A percentile compares a stretch with the other conserved stretches of the same genome.
Conservation (phyloP, 2,329 filamentous ascomycete genomes). For the Endocalyx cinctus region DNA sequence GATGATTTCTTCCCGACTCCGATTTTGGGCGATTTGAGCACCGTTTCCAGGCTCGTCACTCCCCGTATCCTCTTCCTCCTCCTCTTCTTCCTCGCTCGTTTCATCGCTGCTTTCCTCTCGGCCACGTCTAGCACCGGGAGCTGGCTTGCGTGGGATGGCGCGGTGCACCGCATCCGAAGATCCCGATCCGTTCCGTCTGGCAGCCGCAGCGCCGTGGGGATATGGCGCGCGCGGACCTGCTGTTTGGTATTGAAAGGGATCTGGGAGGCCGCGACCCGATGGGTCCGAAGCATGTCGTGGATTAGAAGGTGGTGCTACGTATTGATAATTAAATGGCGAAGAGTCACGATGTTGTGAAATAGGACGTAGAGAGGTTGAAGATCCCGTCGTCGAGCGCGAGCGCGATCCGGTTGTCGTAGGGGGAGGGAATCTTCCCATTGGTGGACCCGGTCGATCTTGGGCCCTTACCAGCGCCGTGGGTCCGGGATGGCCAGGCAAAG, state of each 20-base stretch:
- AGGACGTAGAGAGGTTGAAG: conserved; percentile 34
- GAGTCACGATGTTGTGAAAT: conserved; percentile 31
- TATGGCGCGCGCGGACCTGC: conserved; percentile 36
- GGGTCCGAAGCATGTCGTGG: conserved; percentile 44
- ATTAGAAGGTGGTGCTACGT: conserved; percentile 31
- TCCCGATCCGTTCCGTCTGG: conserved; percentile 34
- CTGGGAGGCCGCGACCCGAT: conserved; percentile 25
- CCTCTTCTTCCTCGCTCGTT: conserved; percentile 26
- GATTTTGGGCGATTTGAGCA: conserved; percentile 20
- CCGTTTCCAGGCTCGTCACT: conserved; percentile 20
- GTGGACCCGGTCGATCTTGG: conserved; percentile 35
- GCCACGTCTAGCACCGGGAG: conserved; percentile 29
- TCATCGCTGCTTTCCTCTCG: conserved; percentile 32
- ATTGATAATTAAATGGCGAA: conserved; percentile 43
- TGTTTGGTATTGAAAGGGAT: conserved; percentile 53
- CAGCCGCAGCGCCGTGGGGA: conserved; percentile 26
- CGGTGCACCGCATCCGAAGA: conserved; percentile 21
- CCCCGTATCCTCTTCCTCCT: conserved; percentile 26
- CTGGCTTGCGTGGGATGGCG: conserved; percentile 11
- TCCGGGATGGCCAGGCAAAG: conserved; percentile 33
- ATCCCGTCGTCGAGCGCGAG: conserved; percentile 39
- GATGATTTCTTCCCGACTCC: conserved; percentile 33
- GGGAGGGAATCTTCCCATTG: conserved; percentile 48
- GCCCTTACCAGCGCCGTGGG: conserved; percentile 32
- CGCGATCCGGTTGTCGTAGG: conserved; percentile 37